Base-by-base conservation (phyloP, 805 yeast genomes). In the Metschnikowia lochheadii region DNA sequence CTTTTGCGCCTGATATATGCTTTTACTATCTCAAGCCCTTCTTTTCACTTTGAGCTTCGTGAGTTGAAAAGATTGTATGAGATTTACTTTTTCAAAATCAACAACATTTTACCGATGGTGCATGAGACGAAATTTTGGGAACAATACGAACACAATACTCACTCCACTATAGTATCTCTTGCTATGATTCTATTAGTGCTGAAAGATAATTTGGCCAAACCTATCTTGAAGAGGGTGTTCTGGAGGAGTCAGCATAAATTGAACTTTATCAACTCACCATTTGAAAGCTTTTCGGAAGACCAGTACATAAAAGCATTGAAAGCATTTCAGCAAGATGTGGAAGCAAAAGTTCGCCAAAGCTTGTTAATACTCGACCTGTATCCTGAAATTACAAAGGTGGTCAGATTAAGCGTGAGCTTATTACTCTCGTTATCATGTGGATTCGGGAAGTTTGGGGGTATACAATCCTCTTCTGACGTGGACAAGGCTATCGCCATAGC, bases 1-100 rank as follows among this genome's bases (percentile, higher is more conserved):
- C 71, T 67, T 49, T 56, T 72, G 41, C 52, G 64, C 20, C 60
- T 67, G 32, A 66, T 73, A 23, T 62, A 67, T 37, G 77, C 78
- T 10, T 73, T 73, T 51, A 65, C 68, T 6, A 56, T 73, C 51
- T 70, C 68, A 10, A 55, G 69, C 20, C 56, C 60, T 2, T 63
- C 58, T 40, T 66, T 54, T 44, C 59, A 55, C 7, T 57, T 69
- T 21, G 48, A 52, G 13, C 34, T 46, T 7, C 45, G 49, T 6
- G 68, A 68, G 43, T 51, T 56, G 21, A 46, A 50, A 7, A 55
- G 56, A 41, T 53, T 70, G 18, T 40, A 67, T 3, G 59, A 63
- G 31, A 35, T 70, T 3, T 70, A 58, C 54, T 70, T 70, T 51
- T 59, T 54, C 52, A 67, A 68, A 46, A 46, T 69, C 23, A 69